Conservation (phyloP, 148 eudicot genomes). For the Suaeda aralocaspica region DNA sequence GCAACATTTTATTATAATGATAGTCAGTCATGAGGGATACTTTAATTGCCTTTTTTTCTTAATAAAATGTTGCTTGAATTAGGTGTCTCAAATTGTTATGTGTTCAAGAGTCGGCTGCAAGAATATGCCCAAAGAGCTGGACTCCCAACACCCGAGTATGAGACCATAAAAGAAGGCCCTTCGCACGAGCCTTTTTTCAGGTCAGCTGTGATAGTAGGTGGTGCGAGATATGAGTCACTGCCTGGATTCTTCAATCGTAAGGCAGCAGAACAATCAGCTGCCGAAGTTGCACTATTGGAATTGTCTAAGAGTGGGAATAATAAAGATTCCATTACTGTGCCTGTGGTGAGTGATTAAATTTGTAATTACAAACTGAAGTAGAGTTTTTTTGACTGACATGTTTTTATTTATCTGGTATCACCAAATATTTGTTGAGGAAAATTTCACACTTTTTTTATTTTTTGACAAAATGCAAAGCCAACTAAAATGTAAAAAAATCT, state of each 20-base stretch:
- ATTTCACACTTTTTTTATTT: too few species aligned
- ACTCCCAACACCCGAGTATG: constrained; percentile 64
- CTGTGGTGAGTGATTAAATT: constrained; percentile 62
- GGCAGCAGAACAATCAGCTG: constrained; percentile 98
- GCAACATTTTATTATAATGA: too few species aligned
- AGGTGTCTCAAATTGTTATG: constrained; percentile 65
- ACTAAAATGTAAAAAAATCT: too few species aligned
- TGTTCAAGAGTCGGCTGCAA: constrained; percentile 90
- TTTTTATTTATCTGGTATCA: neutral
- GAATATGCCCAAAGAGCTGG: constrained; percentile 86
- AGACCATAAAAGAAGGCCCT: constrained; percentile 89
- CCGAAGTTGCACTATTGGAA: constrained; percentile 77
- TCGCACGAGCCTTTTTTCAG: constrained; percentile 81
- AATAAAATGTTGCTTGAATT: constrained; percentile 13
- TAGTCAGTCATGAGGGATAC: neutral
- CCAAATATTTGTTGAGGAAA: too few species aligned
- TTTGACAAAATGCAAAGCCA: too few species aligned
- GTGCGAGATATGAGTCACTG: constrained; percentile 68
- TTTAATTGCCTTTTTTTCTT: neutral
- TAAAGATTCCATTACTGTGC: constrained; percentile 44
- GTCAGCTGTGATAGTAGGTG: constrained; percentile 68
- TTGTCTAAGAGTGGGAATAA: constrained; percentile 38
- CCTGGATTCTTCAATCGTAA: constrained; percentile 81
- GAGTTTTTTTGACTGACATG: neutral
- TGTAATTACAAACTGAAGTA: neutral